A percentile compares a stretch with the other conserved stretches of the same genome.
Evolutionary conservation across 2,329 filamentous ascomycete species (phyloP).

Genomic region (Fusarium torulosum): DNA sequence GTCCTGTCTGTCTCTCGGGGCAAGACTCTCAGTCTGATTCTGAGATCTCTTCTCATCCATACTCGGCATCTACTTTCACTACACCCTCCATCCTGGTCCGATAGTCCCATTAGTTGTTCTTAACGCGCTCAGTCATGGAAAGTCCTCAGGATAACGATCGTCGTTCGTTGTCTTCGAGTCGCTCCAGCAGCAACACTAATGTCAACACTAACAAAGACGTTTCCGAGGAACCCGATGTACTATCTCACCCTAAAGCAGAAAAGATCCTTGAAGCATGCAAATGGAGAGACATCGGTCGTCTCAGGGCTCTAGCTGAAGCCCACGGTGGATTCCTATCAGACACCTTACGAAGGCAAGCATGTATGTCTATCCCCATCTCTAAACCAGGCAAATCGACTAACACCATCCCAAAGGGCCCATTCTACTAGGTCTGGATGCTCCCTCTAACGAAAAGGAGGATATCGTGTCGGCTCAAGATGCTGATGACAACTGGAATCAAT

Average conservation of each 20-base stretch:
- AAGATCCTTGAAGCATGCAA: conserved; percentile 69
- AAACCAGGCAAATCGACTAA: conserved; percentile 29
- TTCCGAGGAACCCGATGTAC: conserved; percentile 29
- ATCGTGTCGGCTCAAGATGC: conserved; percentile 23
- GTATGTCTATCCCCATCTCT: conserved; percentile 66
- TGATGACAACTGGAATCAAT: conserved; percentile 64
- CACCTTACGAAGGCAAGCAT: conserved; percentile 77
- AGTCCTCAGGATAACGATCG: conserved; percentile 19
- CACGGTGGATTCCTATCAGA: conserved; percentile 77
- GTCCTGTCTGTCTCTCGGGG: conserved; percentile 11
- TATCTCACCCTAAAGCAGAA: conserved; percentile 51
- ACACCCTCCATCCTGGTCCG: conserved; percentile 1
- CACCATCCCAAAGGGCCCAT: conserved; percentile 67
- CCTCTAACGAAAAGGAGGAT: conserved; percentile 31
- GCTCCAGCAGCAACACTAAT: conserved; percentile 26
- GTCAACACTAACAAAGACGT: conserved; percentile 30
- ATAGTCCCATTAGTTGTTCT: background rate
- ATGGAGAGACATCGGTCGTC: conserved; percentile 65
- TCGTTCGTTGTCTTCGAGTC: conserved; percentile 21
- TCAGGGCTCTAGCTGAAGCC: conserved; percentile 71
- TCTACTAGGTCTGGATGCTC: conserved; percentile 60
- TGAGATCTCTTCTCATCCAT: conserved; percentile 17
- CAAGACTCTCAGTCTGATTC: conserved; percentile 28
- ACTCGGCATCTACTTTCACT: background rate
- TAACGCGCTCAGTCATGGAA: conserved; percentile 31